A percentile compares a stretch with the other conserved stretches of the same genome.
phyloP scores from a whole-genome alignment of 495 filamentous ascomycete species.

The Penicillium manginii region DNA sequence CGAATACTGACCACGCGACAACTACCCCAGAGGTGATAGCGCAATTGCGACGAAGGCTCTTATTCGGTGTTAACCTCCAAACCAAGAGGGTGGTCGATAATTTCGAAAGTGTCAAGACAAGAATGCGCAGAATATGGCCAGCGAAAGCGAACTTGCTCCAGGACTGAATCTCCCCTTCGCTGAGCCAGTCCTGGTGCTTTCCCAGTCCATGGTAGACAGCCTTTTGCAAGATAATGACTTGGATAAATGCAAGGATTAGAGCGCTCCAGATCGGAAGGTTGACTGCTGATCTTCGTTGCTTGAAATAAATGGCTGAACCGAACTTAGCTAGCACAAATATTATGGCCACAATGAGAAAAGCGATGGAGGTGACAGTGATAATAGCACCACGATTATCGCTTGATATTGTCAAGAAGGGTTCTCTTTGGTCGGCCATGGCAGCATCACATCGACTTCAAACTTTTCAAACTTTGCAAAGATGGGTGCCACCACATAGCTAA shows the following conservation, averaged over 20 bases:
- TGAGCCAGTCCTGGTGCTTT: slow-evolving; percentile 22
- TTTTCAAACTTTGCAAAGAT: background rate
- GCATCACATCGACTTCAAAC: background rate
- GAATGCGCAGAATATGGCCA: slow-evolving; percentile 30
- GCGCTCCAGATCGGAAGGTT: slow-evolving; percentile 39
- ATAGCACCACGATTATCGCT: slow-evolving; percentile 26
- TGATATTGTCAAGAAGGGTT: slow-evolving; percentile 24
- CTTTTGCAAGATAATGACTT: slow-evolving; percentile 31
- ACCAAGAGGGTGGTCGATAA: slow-evolving; percentile 27
- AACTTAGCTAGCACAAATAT: slow-evolving; percentile 30
- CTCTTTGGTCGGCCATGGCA: slow-evolving; percentile 22
- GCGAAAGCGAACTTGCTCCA: slow-evolving; percentile 32
- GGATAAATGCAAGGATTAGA: slow-evolving; percentile 26
- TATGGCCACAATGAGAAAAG: slow-evolving; percentile 29
- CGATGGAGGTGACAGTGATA: slow-evolving; percentile 28
- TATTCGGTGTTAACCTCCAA: slow-evolving; percentile 29
- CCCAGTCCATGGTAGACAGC: slow-evolving; percentile 33
- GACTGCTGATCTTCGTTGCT: slow-evolving; percentile 29
- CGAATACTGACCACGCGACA: slow-evolving; percentile 27
- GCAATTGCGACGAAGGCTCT: slow-evolving; percentile 22
- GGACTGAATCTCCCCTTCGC: slow-evolving; percentile 17
- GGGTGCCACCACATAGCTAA: background rate
- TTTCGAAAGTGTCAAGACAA: slow-evolving; percentile 20
- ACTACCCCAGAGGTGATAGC: slow-evolving; percentile 8
- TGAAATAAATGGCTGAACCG: slow-evolving; percentile 32